Conservation (phyloP, 192 early-diverging fungal genomes). For the Thamnidium elegans region DNA sequence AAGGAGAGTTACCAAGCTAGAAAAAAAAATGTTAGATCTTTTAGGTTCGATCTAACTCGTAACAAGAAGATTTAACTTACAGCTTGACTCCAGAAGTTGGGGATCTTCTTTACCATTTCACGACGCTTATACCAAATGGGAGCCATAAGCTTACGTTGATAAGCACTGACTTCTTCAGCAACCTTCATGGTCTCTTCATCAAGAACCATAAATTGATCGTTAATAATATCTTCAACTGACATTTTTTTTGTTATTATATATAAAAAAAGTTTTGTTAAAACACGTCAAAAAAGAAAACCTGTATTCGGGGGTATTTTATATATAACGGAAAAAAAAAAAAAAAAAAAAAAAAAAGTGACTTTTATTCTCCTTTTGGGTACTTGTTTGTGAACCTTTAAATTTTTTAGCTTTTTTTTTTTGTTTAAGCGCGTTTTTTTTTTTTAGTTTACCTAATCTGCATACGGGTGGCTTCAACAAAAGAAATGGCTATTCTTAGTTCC, state of each 20-base stretch:
- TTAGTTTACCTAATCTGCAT: conserved; percentile 34
- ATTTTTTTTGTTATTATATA: background rate
- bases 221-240: conserved; percentile 14
- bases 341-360: background rate
- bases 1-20: conserved; percentile 19
- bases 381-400: background rate
- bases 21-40: background rate
- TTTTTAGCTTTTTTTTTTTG: no score
- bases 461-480: conserved; percentile 59
- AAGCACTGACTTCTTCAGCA: conserved; percentile 5
- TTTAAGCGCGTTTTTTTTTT: no score
- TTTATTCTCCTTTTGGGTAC: background rate
- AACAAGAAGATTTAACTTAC: conserved; percentile 20
- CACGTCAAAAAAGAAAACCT: background rate
- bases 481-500: conserved; percentile 81
- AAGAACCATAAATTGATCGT: conserved; percentile 13
- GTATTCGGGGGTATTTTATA: background rate
- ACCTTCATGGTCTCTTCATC: background rate
- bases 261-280: background rate
- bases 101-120: conserved; percentile 35
- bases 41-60: no score
- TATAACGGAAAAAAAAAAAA: background rate
- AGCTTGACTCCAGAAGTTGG: conserved; percentile 28
- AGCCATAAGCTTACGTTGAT: conserved; percentile 30
- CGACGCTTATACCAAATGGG: conserved; percentile 37